Base-by-base conservation (phyloP, 495 filamentous ascomycete genomes). In the Amniculicola lignicola region DNA sequence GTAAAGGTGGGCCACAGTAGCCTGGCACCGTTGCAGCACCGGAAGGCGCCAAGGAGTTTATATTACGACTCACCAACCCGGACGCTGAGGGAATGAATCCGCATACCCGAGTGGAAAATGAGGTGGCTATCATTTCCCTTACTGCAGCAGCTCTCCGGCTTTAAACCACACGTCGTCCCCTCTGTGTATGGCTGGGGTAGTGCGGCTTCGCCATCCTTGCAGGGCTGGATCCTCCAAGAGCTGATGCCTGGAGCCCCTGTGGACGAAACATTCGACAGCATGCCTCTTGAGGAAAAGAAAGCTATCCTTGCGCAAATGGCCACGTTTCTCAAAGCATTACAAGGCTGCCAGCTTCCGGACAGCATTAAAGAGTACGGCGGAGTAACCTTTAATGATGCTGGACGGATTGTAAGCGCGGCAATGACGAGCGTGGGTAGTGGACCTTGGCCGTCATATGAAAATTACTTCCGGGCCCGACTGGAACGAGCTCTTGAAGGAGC, bases 191-290 rank as follows among this genome's bases (percentile, higher is more conserved):
- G 54, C 59, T 69, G 62, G 65, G 54, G 48, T 36, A 56, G 63
- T 39, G 61, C 61, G 31, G 62, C 61, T 1, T 21, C 36, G 23
- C 29, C 43, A 42, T 47, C 51, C 16, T 51, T 48, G 33, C 46
- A 46, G 33, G 65, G 66, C 50, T 69, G 66, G 66, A 69, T 65
- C 33, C 47, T 69, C 23, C 53, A 69, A 43, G 65, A 69, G 37
- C 44, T 66, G 25, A 66, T 66, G 62, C 50, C 50, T 38, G 61
- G 61, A 33, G 27, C 44, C 18, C 35, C 62, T 1, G 35, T 64
- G 2, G 45, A 54, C 28, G 54, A 57, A 37, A 22, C 54, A 31
- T 64, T 61, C 25, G 39, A 21, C 5, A 49, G 37, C 27, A 61
- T 66, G 55, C 16, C 9, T 39, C 56, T 64, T 18, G 22, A 45